Evolutionary conservation across 1,284 basidiomycete genomes (phyloP), one percentile per base, ranked within the genome.

Genomic region (Apiotrichum gracile): DNA sequence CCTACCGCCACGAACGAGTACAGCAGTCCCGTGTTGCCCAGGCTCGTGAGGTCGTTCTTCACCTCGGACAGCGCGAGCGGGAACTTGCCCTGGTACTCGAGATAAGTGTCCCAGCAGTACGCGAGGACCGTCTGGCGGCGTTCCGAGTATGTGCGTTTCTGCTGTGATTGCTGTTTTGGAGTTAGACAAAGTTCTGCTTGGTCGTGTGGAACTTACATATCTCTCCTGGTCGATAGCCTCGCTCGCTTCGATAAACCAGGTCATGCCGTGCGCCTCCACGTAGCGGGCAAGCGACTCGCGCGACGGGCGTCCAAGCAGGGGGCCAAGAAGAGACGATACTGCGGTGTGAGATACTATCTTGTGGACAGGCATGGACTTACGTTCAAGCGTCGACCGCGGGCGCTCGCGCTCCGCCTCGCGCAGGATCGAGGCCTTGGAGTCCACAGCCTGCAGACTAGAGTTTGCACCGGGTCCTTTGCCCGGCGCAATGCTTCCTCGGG

Each of bases 241-340:
- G 13, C 40, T 48, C 3, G 54, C 54, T 21, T 51, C 46, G n/a
- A 56, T 56, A 33, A 56, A 56, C 54, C 54, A 56, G 22, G 54
- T 52, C 29, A 56, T 33, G 16, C 54, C 50, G 37, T 56, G 47
- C 24, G 38, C 31, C 21, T 56, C 50, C 1, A 56, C 41, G 6
- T 41, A 27, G 10, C 33, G 33, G 5, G 49, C 29, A 12, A 55
- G 38, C 6, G 31, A 31, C 4, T 50, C 53, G 17, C 19, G 29
- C 10, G 40, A 5, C 24, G 40, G 16, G 10, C 16, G 40, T 3
- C 21, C 40, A n/a, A n/a, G n/a, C 3, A 8, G 4, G 2, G 40
- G 22, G 26, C 21, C 9, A 3, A 21, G 40, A 9, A 40, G 10
- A 8, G 22, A 13, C 12, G 38, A 40, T 14, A 40, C 38, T 40